These are phyloP conservation scores for Amylostereum areolatum DNA, from an alignment of 1,284 basidiomycete species.

Conservation along the genomic window DNA sequence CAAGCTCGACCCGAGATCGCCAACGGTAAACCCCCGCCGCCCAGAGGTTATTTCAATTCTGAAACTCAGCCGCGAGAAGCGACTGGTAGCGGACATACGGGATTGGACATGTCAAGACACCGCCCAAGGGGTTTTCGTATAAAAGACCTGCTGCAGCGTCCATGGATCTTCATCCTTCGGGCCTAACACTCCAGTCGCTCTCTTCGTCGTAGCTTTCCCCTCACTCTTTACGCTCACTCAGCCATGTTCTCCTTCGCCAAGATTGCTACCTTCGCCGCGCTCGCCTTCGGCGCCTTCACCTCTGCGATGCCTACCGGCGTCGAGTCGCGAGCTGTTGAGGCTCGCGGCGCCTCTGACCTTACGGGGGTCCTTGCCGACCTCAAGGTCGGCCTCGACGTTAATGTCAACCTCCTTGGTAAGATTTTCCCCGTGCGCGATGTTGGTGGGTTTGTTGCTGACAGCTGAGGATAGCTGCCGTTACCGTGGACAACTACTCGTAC, in stretches of 20 bases:
- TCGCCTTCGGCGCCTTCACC: conserved; percentile 15
- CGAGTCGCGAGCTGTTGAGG: neutral
- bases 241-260: conserved; percentile 7
- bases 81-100: too few species aligned
- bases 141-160: neutral
- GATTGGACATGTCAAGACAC: too few species aligned
- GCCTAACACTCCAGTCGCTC: neutral
- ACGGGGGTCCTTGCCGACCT: neutral
- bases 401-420: neutral
- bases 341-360: neutral
- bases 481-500: neutral
- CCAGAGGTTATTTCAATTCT: too few species aligned
- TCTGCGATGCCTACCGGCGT: conserved; percentile 16
- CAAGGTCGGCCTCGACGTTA: neutral
- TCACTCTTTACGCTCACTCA: neutral
- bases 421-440: neutral
- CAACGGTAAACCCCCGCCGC: too few species aligned
- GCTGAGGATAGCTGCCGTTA: neutral
- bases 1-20: too few species aligned
- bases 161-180: neutral
- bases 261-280: conserved; percentile 7
- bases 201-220: neutral
- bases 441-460: neutral
- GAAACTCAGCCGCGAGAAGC: too few species aligned
- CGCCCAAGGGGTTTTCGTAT: too few species aligned